Conservation (phyloP, 805 yeast genomes). For the Wickerhamomyces rabaulensis region DNA sequence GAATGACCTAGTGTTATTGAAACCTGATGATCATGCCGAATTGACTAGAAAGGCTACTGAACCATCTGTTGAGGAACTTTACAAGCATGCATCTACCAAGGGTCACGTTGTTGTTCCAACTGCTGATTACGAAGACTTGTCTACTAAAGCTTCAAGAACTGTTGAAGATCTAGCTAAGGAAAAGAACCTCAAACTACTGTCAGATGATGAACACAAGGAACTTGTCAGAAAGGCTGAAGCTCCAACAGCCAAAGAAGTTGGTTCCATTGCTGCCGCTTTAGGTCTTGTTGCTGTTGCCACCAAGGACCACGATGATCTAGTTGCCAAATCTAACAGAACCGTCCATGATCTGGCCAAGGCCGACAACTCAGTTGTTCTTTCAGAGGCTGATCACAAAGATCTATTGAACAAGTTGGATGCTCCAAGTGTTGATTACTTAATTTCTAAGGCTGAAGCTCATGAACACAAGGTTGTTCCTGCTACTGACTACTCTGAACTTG, state of each 20-base stretch:
- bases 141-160: slow-evolving; percentile 13
- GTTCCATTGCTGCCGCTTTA: slow-evolving; percentile 9
- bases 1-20: background rate
- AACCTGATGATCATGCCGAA: background rate
- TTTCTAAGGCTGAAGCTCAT: slow-evolving; percentile 15
- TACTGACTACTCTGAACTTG: slow-evolving; percentile 4
- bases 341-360: slow-evolving; percentile 3
- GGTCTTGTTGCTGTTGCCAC: slow-evolving; percentile 4
- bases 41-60: slow-evolving; percentile 6
- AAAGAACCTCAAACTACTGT: slow-evolving; percentile 8
- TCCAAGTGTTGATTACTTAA: slow-evolving; percentile 13
- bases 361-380: slow-evolving; percentile 1
- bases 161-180: slow-evolving; percentile 20
- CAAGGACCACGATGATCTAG: slow-evolving; percentile 1
- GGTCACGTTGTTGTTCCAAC: slow-evolving; percentile 12
- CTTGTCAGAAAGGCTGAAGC: slow-evolving; percentile 6
- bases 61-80: slow-evolving; percentile 20
- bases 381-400: slow-evolving; percentile 7
- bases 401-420: slow-evolving; percentile 1
- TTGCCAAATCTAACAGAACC: slow-evolving; percentile 1
- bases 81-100: slow-evolving; percentile 13
- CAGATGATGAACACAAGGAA: slow-evolving; percentile 11
- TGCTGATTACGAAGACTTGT: slow-evolving; percentile 7
- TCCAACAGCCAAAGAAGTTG: slow-evolving; percentile 9
- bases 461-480: slow-evolving; percentile 10